Evolutionary conservation across 805 yeast species (phyloP).

Genomic region (Saccharomycopsis schoenii): DNA sequence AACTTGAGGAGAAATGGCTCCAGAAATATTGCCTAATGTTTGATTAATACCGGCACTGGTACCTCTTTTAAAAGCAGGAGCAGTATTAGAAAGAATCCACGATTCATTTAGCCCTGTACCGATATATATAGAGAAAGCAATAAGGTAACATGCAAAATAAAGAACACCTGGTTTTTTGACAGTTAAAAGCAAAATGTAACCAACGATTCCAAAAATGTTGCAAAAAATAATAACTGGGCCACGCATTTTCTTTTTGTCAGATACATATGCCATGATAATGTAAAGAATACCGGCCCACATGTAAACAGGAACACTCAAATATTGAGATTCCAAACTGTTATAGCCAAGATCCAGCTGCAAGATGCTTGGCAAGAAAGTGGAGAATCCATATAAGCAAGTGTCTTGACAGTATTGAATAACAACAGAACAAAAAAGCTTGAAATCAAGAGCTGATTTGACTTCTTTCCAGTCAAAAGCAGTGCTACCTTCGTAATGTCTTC

Average conservation of each 20-base stretch:
- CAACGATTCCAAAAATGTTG: conserved; percentile 25
- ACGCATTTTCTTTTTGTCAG: conserved; percentile 28
- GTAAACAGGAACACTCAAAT: conserved; percentile 33
- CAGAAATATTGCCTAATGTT: conserved; percentile 36
- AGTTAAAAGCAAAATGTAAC: conserved; percentile 27
- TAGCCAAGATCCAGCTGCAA: conserved; percentile 25
- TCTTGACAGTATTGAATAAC: conserved; percentile 38
- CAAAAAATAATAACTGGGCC: conserved; percentile 26
- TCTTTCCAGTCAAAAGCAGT: conserved; percentile 26
- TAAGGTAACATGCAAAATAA: conserved; percentile 30
- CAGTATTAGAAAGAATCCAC: conserved; percentile 35
- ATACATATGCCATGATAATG: conserved; percentile 22
- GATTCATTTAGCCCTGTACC: conserved; percentile 32
- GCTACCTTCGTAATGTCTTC: conserved; percentile 29
- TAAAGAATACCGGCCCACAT: conserved; percentile 26
- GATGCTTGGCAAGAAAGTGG: conserved; percentile 33
- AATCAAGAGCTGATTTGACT: conserved; percentile 29
- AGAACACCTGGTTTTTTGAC: conserved; percentile 25
- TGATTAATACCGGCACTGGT: conserved; percentile 35
- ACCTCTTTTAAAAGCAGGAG: conserved; percentile 34
- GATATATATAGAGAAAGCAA: conserved; percentile 29
- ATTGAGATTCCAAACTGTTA: conserved; percentile 27
- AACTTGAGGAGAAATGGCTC: conserved; percentile 36
- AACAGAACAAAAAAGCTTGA: conserved; percentile 28
- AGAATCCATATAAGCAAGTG: conserved; percentile 32